Evolutionary conservation across 805 yeast genomes (phyloP), one percentile per base, ranked within the genome.

Genomic region (Myxozyma geophila): DNA sequence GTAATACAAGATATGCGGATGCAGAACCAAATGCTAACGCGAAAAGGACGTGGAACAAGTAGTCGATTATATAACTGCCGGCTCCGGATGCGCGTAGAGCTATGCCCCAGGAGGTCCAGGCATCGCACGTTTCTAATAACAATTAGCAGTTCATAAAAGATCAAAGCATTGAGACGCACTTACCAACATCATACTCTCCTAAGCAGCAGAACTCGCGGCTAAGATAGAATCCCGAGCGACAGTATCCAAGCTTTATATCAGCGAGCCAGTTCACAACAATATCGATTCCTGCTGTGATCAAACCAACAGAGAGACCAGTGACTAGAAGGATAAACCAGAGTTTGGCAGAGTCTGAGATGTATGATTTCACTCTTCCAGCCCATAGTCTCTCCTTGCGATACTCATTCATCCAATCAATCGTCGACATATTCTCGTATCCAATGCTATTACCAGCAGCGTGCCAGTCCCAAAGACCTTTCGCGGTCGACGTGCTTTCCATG

Each of bases 211-310:
- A 90, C 12, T 82, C 81, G 71, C 80, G 81, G 74, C 84, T 90
- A 57, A 91, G 78, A 69, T 87, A 83, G 73, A 89, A 84, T 35
- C 84, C 83, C 23, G 80, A 75, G 10, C 41, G 72, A 76, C 98
- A 95, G 73, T 85, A 82, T 0, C 98, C 98, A 2, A 83, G 75
- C 65, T 90, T 84, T 59, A 92, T 74, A 68, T 87, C 85, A 2
- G 89, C 88, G 23, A 93, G 77, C 84, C 93, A 92, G 58, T 89
- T 91, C 0, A 97, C 88, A 9, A 88, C 81, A 9, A 92, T 82
- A 70, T 90, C 92, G 57, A 92, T 78, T 21, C 81, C 80, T 0
- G 92, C 93, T 0, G 97, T 97, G 44, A 90, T 84, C 1, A 85
- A 69, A 1, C 98, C 99, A 50, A 90, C 87, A 1, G 80, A 66